phyloP scores from a whole-genome alignment of 257 asterid genomes.

The Lantana camara region DNA sequence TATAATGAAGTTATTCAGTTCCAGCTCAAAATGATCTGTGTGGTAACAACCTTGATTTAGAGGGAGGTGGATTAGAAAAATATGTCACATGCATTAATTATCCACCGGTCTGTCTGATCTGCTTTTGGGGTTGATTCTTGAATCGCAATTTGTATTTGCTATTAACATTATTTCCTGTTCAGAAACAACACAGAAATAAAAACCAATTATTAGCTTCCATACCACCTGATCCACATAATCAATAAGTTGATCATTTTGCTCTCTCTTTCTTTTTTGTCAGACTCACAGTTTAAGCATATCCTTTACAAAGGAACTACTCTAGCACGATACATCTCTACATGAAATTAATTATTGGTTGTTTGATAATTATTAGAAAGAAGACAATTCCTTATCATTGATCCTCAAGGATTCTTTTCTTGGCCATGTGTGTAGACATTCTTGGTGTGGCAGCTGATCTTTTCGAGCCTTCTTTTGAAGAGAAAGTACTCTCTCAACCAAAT shows the following conservation, averaged over 20 bases:
- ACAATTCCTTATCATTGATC: neutral
- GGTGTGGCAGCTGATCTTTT: slow-evolving; percentile 86
- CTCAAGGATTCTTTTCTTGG: slow-evolving; percentile 25
- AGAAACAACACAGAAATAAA: slow-evolving; percentile 1
- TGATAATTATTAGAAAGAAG: neutral
- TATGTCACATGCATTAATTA: neutral
- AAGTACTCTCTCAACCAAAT: slow-evolving; percentile 59
- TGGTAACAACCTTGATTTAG: neutral
- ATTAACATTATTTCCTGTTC: neutral
- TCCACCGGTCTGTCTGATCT: neutral
- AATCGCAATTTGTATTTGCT: neutral
- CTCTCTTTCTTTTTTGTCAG: too few relatives aligned
- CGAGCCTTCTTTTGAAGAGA: slow-evolving; percentile 61
- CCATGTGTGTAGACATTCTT: slow-evolving; percentile 69
- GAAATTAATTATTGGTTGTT: neutral
- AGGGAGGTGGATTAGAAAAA: neutral
- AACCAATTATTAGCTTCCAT: neutral
- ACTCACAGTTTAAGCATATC: slow-evolving; percentile 13
- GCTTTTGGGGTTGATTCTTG: neutral
- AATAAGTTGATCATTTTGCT: neutral
- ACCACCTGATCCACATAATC: slow-evolving; percentile 7
- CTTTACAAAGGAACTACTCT: neutral
- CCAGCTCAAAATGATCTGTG: neutral
- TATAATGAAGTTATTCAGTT: neutral
- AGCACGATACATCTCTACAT: neutral